These are phyloP conservation scores for Linum tenue DNA, from an alignment of 345 rosid species.

Conservation along the genomic window DNA sequence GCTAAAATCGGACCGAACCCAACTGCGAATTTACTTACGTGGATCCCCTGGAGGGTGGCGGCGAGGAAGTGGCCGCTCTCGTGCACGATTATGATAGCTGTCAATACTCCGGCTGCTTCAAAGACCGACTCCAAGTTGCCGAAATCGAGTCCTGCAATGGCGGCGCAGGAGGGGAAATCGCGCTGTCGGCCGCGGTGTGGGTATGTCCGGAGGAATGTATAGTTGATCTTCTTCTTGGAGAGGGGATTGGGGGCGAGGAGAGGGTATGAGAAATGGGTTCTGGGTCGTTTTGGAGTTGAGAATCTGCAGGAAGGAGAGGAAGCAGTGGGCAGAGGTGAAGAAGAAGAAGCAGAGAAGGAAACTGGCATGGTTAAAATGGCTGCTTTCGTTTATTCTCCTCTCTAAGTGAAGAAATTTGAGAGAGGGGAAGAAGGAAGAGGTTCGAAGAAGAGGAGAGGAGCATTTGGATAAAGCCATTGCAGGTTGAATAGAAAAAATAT, in stretches of 20 bases:
- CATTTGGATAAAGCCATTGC: conserved; percentile 26
- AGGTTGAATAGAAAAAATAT: not conserved
- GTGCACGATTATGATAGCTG: conserved; percentile 81
- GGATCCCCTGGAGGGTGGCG: conserved; percentile 88
- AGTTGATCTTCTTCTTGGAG: conserved; percentile 23
- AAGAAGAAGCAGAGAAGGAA: conserved; percentile 34
- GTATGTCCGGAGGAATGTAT: conserved; percentile 23
- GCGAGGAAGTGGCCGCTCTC: conserved; percentile 92
- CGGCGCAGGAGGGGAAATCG: conserved; percentile 41
- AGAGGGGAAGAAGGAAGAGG: conserved; percentile 12
- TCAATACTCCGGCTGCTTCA: conserved; percentile 72
- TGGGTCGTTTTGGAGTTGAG: conserved; percentile 35
- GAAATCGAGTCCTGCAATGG: conserved; percentile 53
- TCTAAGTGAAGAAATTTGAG: not conserved
- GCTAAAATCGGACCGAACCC: conserved; percentile 95
- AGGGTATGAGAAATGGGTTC: conserved; percentile 44
- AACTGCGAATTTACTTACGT: conserved; percentile 90
- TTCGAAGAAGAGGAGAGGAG: not conserved
- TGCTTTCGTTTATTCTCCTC: not conserved
- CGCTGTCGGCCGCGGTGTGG: conserved; percentile 26
- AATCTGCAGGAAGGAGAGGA: conserved; percentile 26
- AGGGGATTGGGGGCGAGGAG: conserved; percentile 21
- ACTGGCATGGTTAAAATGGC: conserved; percentile 46
- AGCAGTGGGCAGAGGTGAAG: conserved; percentile 29
- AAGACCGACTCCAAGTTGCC: conserved; percentile 59